Conservation (phyloP, 768 basidiomycete genomes). For the Pleurotus salmoneostramineus region DNA sequence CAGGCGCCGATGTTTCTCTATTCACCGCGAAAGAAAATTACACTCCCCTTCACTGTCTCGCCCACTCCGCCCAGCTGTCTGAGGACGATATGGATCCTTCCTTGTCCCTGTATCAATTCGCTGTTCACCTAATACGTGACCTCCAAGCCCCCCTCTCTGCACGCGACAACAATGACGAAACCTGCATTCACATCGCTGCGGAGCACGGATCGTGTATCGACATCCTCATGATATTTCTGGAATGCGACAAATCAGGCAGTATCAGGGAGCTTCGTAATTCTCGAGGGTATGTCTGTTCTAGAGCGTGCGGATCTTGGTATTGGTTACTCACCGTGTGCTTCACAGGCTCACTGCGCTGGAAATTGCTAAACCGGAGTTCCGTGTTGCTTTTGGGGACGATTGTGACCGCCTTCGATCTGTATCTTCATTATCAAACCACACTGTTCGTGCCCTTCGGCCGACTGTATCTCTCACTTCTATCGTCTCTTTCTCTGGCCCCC, state of each 20-base stretch:
- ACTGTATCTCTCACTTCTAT: slow-evolving; percentile 47
- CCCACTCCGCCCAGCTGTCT: slow-evolving; percentile 31
- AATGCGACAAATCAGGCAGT: slow-evolving; percentile 54
- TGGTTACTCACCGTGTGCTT: slow-evolving; percentile 21
- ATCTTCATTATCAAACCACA: slow-evolving; percentile 53
- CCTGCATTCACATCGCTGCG: slow-evolving; percentile 77
- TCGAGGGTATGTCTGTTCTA: slow-evolving; percentile 51
- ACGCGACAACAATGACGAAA: slow-evolving; percentile 63
- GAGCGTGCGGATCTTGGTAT: not conserved
- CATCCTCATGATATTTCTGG: slow-evolving; percentile 57
- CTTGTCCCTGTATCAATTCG: slow-evolving; percentile 49
- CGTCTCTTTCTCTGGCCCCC: slow-evolving; percentile 36
- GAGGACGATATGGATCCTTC: slow-evolving; percentile 25
- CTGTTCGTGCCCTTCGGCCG: slow-evolving; percentile 36
- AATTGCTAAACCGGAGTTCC: slow-evolving; percentile 64
- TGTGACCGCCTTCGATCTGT: slow-evolving; percentile 41
- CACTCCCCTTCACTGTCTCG: slow-evolving; percentile 68
- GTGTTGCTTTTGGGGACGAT: slow-evolving; percentile 54
- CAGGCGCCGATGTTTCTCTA: slow-evolving; percentile 70
- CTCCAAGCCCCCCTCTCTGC: slow-evolving; percentile 68
- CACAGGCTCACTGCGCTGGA: slow-evolving; percentile 63
- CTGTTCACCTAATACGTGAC: slow-evolving; percentile 64
- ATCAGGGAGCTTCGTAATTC: slow-evolving; percentile 63
- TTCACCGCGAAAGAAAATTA: slow-evolving; percentile 63
- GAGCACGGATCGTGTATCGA: slow-evolving; percentile 67